Evolutionary conservation across 768 basidiomycete genomes (phyloP).

Genomic region (Trametes meyenii): DNA sequence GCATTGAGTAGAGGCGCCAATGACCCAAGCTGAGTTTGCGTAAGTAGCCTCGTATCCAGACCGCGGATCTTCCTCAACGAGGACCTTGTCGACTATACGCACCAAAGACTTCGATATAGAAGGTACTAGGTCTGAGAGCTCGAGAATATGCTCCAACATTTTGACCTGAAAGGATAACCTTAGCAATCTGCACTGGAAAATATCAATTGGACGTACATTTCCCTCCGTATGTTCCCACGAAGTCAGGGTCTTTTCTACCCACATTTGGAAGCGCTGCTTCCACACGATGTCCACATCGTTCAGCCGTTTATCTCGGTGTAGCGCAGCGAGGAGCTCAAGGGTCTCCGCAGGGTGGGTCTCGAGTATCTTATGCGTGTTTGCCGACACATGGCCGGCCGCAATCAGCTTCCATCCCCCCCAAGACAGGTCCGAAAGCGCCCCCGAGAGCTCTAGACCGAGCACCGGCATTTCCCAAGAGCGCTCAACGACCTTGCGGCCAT

Average conservation of each 20-base stretch:
- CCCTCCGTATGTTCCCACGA: constrained; percentile 44
- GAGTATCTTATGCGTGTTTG: constrained; percentile 50
- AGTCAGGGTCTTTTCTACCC: constrained; percentile 47
- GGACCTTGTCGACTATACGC: constrained; percentile 45
- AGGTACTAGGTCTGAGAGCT: constrained; percentile 55
- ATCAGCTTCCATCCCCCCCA: constrained; percentile 83
- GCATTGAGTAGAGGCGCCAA: constrained; percentile 61
- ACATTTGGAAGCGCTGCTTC: constrained; percentile 55
- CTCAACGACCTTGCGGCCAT: constrained; percentile 59
- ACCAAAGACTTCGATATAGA: constrained; percentile 45
- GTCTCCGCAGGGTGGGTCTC: constrained; percentile 45
- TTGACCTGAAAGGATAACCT: constrained; percentile 40
- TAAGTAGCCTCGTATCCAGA: constrained; percentile 36
- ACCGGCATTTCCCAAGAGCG: constrained; percentile 42
- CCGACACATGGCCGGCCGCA: constrained; percentile 60
- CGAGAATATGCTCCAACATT: constrained; percentile 57
- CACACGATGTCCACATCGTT: constrained; percentile 60
- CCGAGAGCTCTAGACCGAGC: constrained; percentile 59
- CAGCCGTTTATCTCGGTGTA: constrained; percentile 54
- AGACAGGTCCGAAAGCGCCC: constrained; percentile 60
- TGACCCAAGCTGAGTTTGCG: constrained; percentile 53
- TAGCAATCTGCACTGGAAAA: neutral
- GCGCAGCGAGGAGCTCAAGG: constrained; percentile 52
- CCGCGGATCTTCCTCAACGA: constrained; percentile 35
- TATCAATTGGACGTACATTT: constrained; percentile 38